A percentile compares a stretch with the other conserved stretches of the same genome.
phyloP scores from a whole-genome alignment of 148 eudicot genomes.

The Vaccinium vitisidaea region DNA sequence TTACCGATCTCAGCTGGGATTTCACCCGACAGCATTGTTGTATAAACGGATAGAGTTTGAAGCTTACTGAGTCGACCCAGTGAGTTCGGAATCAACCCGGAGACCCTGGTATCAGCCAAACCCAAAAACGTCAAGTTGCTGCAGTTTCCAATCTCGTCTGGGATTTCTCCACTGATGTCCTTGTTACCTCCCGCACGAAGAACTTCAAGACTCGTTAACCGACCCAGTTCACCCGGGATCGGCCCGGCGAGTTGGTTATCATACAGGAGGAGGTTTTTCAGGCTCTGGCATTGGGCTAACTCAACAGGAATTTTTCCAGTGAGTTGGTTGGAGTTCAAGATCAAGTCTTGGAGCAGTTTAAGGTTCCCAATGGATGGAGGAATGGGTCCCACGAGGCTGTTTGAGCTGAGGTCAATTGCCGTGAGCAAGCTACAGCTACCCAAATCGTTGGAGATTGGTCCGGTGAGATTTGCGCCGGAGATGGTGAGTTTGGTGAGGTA shows the following conservation, averaged over 20 bases:
- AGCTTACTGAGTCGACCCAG: constrained; percentile 56
- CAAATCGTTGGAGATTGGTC: constrained; percentile 53
- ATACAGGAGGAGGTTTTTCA: constrained; percentile 48
- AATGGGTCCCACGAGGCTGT: constrained; percentile 52
- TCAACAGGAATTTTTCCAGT: constrained; percentile 69
- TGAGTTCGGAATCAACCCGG: constrained; percentile 61
- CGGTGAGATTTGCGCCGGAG: constrained; percentile 68
- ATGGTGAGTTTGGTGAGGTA: constrained; percentile 45
- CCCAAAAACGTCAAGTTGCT: constrained; percentile 64
- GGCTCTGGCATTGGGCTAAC: constrained; percentile 48
- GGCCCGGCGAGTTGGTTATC: constrained; percentile 67
- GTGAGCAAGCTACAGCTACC: constrained; percentile 45
- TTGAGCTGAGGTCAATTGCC: constrained; percentile 52
- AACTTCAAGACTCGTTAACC: constrained; percentile 38
- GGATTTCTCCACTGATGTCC: constrained; percentile 62
- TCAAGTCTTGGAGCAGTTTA: constrained; percentile 44
- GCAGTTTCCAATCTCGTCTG: constrained; percentile 63
- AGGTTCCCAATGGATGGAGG: constrained; percentile 65
- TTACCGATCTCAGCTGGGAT: constrained; percentile 67
- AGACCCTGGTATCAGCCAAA: constrained; percentile 69
- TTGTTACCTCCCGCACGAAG: constrained; percentile 76
- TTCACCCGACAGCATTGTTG: constrained; percentile 62
- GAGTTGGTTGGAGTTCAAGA: constrained; percentile 69
- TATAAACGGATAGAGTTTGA: constrained; percentile 59
- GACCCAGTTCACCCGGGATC: constrained; percentile 61